phyloP scores from a whole-genome alignment of 1,284 basidiomycete species.

The Cutaneotrichosporon sp. region DNA sequence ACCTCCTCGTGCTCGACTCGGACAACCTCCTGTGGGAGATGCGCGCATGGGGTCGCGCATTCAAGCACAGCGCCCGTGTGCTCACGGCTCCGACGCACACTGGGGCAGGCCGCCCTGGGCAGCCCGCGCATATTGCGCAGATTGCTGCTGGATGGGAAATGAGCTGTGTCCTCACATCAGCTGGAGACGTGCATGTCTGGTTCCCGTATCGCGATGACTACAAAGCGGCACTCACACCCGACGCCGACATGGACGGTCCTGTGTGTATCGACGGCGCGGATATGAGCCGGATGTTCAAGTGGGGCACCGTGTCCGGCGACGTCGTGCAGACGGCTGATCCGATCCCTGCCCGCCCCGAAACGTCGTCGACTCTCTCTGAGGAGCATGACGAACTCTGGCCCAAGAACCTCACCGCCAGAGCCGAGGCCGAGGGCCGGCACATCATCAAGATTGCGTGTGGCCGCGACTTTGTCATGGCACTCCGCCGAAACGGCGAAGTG shows the following conservation, averaged over 20 bases:
- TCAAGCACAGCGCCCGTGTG: constrained; percentile 33
- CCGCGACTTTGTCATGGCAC: constrained; percentile 61
- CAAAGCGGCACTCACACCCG: constrained; percentile 19
- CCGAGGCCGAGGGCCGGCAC: constrained; percentile 44
- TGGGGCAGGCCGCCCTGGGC: constrained; percentile 18
- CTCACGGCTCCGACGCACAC: constrained; percentile 31
- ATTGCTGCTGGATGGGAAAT: constrained; percentile 71
- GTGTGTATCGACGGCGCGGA: constrained; percentile 46
- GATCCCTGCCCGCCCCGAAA: constrained; percentile 30
- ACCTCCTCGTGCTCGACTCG: constrained; percentile 41
- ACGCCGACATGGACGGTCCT: constrained; percentile 2
- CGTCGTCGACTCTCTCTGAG: constrained; percentile 49
- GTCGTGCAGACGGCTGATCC: constrained; percentile 21
- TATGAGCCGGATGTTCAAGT: constrained; percentile 22
- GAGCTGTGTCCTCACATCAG: constrained; percentile 62
- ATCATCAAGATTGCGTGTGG: constrained; percentile 74
- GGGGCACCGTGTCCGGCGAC: constrained; percentile 32
- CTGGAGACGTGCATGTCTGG: constrained; percentile 68
- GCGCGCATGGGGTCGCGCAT: constrained; percentile 37
- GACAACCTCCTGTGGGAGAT: constrained; percentile 47
- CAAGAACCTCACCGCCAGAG: constrained; percentile 35
- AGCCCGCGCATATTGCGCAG: constrained; percentile 52
- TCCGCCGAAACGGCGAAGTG: constrained; percentile 55
- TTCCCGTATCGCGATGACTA: constrained; percentile 56
- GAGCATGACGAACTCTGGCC: constrained; percentile 46